A percentile compares a stretch with the other conserved stretches of the same genome.
phyloP scores from a whole-genome alignment of 768 basidiomycete species.

The Termitomyces heimii region DNA sequence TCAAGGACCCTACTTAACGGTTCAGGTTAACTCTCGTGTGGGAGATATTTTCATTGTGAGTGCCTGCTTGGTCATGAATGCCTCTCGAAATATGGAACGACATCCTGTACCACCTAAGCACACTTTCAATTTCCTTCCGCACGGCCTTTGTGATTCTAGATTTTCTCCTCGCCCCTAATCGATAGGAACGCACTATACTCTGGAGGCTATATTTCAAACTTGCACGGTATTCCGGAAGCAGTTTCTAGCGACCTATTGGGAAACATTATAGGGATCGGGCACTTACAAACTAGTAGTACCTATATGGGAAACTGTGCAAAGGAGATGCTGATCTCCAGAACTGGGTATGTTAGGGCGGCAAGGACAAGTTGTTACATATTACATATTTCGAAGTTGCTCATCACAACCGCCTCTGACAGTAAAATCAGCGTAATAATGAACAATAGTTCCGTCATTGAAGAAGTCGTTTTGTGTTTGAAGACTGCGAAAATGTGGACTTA shows the following conservation, averaged over 20 bases:
- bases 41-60: neutral
- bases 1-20: neutral
- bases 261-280: neutral
- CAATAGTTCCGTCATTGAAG: neutral
- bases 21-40: neutral
- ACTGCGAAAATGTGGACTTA: neutral
- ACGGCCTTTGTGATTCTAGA: neutral
- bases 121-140: neutral
- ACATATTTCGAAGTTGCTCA: neutral
- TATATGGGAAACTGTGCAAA: neutral
- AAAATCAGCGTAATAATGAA: neutral
- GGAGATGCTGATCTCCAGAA: neutral
- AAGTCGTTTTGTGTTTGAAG: neutral
- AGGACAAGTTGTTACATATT: neutral
- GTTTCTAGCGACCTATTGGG: neutral
- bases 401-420: neutral
- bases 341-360: neutral
- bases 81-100: neutral
- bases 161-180: neutral
- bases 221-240: neutral
- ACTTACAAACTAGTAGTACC: neutral
- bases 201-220: neutral
- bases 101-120: neutral
- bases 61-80: neutral
- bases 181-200: neutral